Evolutionary conservation across 257 asterid species (phyloP).

Genomic region (Apocynum venetum): DNA sequence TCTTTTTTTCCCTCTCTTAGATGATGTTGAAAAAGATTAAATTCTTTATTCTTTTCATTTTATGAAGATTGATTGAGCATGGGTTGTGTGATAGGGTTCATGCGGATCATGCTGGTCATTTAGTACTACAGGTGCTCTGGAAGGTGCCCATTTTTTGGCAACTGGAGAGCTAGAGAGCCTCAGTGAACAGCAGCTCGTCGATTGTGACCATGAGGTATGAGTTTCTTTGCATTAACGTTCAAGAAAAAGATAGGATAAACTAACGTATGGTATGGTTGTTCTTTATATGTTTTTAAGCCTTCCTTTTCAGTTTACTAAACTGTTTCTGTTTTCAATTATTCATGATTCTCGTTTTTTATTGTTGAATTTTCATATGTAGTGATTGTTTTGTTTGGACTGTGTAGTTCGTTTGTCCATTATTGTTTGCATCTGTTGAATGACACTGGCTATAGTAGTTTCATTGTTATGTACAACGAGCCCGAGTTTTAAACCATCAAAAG

Average conservation of each 20-base stretch:
- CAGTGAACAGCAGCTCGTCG: conserved; percentile 98
- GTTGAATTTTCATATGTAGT: neutral
- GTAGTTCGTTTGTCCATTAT: neutral
- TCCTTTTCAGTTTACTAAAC: neutral
- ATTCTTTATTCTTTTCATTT: neutral
- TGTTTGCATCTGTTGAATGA: neutral
- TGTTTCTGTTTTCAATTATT: neutral
- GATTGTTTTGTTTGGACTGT: neutral
- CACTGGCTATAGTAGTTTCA: neutral
- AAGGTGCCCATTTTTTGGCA: conserved; percentile 78
- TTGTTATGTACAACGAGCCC: neutral
- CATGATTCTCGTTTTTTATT: neutral
- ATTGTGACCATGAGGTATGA: conserved; percentile 91
- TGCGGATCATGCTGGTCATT: conserved; percentile 99
- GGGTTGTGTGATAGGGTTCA: conserved; percentile 51
- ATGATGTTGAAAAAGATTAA: neutral
- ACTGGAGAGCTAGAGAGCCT: conserved; percentile 86
- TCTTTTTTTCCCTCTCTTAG: neutral
- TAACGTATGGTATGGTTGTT: neutral
- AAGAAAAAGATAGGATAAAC: neutral
- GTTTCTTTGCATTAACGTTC: conserved; percentile 8
- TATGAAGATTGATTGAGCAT: conserved; percentile 6
- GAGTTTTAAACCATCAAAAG: neutral
- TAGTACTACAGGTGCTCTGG: conserved; percentile 80
- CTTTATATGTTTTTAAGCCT: neutral